Evolutionary conservation across 768 basidiomycete genomes (phyloP).

Genomic region (Coprinopsis marcescibilis): DNA sequence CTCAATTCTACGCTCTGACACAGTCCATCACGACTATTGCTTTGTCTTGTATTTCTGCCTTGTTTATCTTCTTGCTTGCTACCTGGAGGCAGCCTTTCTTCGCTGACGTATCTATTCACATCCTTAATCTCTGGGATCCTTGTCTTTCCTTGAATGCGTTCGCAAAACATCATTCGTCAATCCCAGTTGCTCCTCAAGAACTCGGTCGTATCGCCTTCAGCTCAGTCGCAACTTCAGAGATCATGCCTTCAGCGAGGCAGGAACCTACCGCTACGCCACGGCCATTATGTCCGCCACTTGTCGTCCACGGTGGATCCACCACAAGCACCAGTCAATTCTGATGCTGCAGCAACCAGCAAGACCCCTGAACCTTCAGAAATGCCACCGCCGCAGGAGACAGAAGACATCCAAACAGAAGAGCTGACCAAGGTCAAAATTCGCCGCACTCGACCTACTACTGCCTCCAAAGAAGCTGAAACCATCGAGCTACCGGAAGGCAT

Average conservation of each 20-base stretch:
- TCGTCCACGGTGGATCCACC: conserved; percentile 12
- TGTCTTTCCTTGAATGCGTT: conserved; percentile 26
- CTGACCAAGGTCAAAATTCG: conserved; percentile 41
- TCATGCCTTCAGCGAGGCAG: conserved; percentile 7
- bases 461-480: conserved; percentile 34
- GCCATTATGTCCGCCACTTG: conserved; percentile 13
- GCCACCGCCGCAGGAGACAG: conserved; percentile 14
- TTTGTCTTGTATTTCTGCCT: too few species aligned
- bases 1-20: too few species aligned
- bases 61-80: too few species aligned
- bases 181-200: conserved; percentile 32
- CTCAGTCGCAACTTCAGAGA: conserved; percentile 8
- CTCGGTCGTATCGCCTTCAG: conserved; percentile 14
- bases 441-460: conserved; percentile 25
- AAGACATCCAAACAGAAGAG: conserved; percentile 28
- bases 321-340: conserved; percentile 10
- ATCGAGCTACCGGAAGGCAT: conserved; percentile 50
- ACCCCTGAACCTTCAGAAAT: conserved; percentile 13
- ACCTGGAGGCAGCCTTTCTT: too few species aligned
- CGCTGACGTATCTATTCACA: not conserved
- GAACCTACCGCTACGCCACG: conserved; percentile 9
- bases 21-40: too few species aligned
- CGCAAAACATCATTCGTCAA: conserved; percentile 32
- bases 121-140: conserved; percentile 2
- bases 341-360: conserved; percentile 9